These are phyloP conservation scores for Lathyrus oleraceus DNA, from an alignment of 306 rosid genomes.

Conservation along the genomic window DNA sequence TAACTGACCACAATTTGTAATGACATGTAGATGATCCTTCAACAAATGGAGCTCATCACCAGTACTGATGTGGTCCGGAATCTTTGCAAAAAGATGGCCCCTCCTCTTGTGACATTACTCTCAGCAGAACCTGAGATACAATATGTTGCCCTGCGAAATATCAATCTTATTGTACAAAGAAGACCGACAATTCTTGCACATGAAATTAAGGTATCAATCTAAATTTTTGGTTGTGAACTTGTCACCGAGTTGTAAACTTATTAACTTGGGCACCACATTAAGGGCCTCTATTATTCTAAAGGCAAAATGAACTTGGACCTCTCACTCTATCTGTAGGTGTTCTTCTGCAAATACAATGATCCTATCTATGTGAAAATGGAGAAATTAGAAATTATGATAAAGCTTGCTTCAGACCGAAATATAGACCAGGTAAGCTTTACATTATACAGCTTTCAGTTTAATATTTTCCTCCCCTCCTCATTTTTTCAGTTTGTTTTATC, in stretches of 20 bases:
- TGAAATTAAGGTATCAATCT: constrained; percentile 87
- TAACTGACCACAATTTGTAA: constrained; percentile 35
- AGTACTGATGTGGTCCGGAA: constrained; percentile 96
- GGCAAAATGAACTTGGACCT: constrained; percentile 24
- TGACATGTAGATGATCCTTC: constrained; percentile 89
- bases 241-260: constrained; percentile 17
- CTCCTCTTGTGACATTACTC: constrained; percentile 97
- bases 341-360: constrained; percentile 99
- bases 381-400: constrained; percentile 96
- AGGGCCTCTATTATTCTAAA: constrained; percentile 13
- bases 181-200: constrained; percentile 98
- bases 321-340: constrained; percentile 62
- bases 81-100: constrained; percentile 99
- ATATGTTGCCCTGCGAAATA: constrained; percentile 95
- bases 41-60: constrained; percentile 97
- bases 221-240: constrained; percentile 26
- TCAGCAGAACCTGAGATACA: constrained; percentile 99
- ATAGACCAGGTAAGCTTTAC: constrained; percentile 78
- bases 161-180: constrained; percentile 97
- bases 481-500: constrained; percentile 6
- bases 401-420: constrained; percentile 95
- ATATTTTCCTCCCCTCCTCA: not conserved
- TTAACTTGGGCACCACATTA: constrained; percentile 23
- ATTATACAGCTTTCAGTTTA: constrained; percentile 12
- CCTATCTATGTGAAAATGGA: constrained; percentile 99